Evolutionary conservation across 1,139 yeast species (phyloP).

Genomic region (Zygoascus hellenicus): DNA sequence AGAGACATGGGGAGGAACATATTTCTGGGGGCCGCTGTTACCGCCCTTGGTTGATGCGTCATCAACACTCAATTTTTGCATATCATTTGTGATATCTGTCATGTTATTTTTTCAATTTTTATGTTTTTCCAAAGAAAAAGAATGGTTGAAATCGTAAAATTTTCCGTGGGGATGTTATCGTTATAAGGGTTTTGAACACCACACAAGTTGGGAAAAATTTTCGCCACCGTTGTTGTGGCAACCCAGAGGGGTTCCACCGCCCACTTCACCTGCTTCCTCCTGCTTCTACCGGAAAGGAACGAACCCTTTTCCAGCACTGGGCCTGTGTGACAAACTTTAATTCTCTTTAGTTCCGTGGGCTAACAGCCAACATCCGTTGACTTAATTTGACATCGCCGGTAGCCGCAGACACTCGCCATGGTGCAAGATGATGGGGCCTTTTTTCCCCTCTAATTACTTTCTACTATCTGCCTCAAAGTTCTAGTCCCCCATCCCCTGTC

Average conservation of each 20-base stretch:
- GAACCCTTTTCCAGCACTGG: too few relatives aligned
- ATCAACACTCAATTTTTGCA: constrained; percentile 40
- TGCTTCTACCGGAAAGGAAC: background rate
- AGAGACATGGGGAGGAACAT: constrained; percentile 66
- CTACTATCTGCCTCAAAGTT: too few relatives aligned
- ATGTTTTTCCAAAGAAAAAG: constrained; percentile 5
- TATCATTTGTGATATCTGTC: constrained; percentile 40
- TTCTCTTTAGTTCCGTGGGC: too few relatives aligned
- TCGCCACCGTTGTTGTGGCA: constrained; percentile 4
- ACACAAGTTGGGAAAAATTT: constrained; percentile 1
- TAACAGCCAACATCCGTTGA: too few relatives aligned
- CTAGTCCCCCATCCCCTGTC: too few relatives aligned
- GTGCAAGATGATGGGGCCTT: too few relatives aligned
- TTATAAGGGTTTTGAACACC: constrained; percentile 1
- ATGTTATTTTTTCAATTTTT: constrained; percentile 24
- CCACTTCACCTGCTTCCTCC: too few relatives aligned
- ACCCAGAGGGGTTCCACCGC: background rate
- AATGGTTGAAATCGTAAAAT: constrained; percentile 5
- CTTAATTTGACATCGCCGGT: too few relatives aligned
- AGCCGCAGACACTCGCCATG: too few relatives aligned
- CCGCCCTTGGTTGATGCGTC: constrained; percentile 26
- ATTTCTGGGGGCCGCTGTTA: constrained; percentile 27
- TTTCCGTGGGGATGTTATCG: constrained; percentile 1
- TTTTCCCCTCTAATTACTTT: too few relatives aligned
- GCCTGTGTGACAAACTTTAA: too few relatives aligned